Evolutionary conservation across 2,329 filamentous ascomycete genomes (phyloP).

Genomic region (Arthrobotrys sphaeroides): DNA sequence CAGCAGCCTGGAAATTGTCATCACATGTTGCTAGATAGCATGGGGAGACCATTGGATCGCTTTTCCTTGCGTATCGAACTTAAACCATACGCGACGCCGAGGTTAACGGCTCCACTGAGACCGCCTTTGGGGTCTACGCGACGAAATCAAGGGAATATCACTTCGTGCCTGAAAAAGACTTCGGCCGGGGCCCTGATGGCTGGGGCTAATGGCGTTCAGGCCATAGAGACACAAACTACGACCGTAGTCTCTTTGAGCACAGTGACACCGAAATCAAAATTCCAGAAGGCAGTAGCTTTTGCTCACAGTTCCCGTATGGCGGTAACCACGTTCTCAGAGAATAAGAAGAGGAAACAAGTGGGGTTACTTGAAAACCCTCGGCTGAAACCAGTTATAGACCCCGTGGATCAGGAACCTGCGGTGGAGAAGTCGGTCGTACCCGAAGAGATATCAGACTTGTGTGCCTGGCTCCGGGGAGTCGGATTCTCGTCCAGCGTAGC

Average conservation of each 20-base stretch:
- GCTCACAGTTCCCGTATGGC: neutral
- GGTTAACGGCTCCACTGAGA: neutral
- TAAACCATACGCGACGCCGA: conserved; percentile 3
- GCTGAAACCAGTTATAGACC: neutral
- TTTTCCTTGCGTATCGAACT: conserved; percentile 14
- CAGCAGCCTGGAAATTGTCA: neutral
- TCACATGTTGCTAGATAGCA: neutral
- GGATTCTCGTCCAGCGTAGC: neutral
- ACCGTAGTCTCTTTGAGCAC: neutral
- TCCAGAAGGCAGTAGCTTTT: conserved; percentile 14
- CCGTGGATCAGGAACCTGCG: neutral
- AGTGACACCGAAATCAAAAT: neutral
- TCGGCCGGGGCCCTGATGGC: neutral
- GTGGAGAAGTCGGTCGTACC: neutral
- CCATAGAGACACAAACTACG: neutral
- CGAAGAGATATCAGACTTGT: neutral
- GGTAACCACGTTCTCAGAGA: neutral
- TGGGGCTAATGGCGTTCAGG: neutral
- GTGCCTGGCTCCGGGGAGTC: neutral
- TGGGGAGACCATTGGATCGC: neutral
- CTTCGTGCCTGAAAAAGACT: neutral
- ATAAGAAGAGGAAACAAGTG: neutral
- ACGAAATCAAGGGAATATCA: neutral
- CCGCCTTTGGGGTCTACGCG: neutral
- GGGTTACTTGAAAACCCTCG: neutral